These are phyloP conservation scores for Sporobolomyces roseus DNA, from an alignment of 768 basidiomycete species.

Conservation along the genomic window DNA sequence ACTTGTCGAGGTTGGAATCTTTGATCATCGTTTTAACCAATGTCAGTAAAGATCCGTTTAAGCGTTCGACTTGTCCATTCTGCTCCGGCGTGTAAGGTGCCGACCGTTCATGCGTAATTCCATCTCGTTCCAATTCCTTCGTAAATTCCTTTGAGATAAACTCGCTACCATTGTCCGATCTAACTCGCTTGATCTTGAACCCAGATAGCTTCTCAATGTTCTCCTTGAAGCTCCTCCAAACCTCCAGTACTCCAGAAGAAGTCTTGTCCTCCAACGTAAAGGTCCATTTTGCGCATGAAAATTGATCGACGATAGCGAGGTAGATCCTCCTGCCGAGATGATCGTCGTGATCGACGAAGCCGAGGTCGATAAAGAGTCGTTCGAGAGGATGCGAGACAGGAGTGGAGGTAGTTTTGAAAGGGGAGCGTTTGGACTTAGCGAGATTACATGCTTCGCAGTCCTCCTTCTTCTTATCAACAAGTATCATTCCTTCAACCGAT, in stretches of 20 bases:
- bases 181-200: slow-evolving; percentile 38
- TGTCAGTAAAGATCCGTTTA: too few species aligned
- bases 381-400: background rate
- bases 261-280: background rate
- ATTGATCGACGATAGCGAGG: slow-evolving; percentile 17
- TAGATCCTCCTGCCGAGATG: background rate
- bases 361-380: slow-evolving; percentile 14
- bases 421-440: background rate
- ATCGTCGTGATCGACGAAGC: slow-evolving; percentile 3
- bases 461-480: background rate
- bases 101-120: slow-evolving; percentile 10
- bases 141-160: slow-evolving; percentile 28
- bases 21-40: background rate
- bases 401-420: background rate
- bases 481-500: background rate
- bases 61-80: background rate
- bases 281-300: slow-evolving; percentile 3
- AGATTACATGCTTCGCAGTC: slow-evolving; percentile 14
- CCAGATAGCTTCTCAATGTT: slow-evolving; percentile 35
- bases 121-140: background rate
- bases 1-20: background rate
- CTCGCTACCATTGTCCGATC: slow-evolving; percentile 46
- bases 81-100: background rate
- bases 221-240: slow-evolving; percentile 30
- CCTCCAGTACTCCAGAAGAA: too few species aligned